phyloP scores from a whole-genome alignment of 495 filamentous ascomycete species.

The Daldinia caldariorum region DNA sequence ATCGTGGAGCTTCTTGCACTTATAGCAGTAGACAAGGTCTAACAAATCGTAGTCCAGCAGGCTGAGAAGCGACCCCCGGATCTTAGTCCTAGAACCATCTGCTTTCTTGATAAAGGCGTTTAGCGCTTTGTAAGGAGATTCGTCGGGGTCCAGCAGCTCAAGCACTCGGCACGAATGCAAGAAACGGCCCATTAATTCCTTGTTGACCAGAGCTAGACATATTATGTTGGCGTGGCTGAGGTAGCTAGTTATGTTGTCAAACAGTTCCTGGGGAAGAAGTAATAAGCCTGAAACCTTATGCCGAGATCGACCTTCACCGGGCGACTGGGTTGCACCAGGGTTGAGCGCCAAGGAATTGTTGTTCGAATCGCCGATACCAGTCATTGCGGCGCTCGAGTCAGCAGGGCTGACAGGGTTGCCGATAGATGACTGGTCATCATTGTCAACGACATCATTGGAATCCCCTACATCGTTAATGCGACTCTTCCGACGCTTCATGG shows the following conservation, averaged over 20 bases:
- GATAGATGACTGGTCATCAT: slow-evolving; percentile 33
- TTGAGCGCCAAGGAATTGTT: slow-evolving; percentile 3
- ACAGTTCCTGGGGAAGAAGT: slow-evolving; percentile 39
- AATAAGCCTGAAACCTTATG: slow-evolving; percentile 18
- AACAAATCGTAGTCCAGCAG: slow-evolving; percentile 35
- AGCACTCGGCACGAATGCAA: slow-evolving; percentile 16
- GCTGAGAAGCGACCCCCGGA: slow-evolving; percentile 31
- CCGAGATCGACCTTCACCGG: not conserved
- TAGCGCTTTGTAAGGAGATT: slow-evolving; percentile 12
- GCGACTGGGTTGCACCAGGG: not conserved
- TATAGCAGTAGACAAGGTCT: slow-evolving; percentile 39
- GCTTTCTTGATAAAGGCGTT: slow-evolving; percentile 22
- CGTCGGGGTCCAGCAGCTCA: slow-evolving; percentile 1
- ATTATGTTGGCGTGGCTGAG: slow-evolving; percentile 20
- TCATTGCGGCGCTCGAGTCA: slow-evolving; percentile 11
- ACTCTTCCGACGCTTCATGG: slow-evolving; percentile 19
- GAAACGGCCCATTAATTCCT: slow-evolving; percentile 37
- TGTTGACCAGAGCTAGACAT: slow-evolving; percentile 37
- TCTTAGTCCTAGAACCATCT: slow-evolving; percentile 23
- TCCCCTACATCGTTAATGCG: not conserved
- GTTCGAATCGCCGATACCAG: slow-evolving; percentile 12
- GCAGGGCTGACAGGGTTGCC: slow-evolving; percentile 20
- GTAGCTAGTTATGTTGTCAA: slow-evolving; percentile 34
- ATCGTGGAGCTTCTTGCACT: slow-evolving; percentile 36
- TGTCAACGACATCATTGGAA: slow-evolving; percentile 13